phyloP scores from a whole-genome alignment of 495 filamentous ascomycete genomes.

The Penicillium bovifimosum region DNA sequence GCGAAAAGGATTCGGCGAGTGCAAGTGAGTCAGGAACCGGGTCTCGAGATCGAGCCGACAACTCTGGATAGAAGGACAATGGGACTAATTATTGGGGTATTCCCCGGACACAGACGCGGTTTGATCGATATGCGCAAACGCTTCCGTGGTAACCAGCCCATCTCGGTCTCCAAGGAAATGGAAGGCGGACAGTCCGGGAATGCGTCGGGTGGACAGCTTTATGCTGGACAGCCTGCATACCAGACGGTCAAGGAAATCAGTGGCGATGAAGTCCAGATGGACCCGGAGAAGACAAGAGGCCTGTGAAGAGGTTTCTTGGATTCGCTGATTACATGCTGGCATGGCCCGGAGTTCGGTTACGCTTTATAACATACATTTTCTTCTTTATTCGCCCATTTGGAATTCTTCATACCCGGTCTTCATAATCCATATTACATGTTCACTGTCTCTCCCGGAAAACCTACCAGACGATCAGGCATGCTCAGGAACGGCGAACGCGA shows the following conservation, averaged over 20 bases:
- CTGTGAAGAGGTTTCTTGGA: conserved; percentile 20
- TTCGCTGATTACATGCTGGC: conserved; percentile 22
- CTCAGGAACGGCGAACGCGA: conserved; percentile 31
- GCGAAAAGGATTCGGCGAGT: conserved; percentile 85
- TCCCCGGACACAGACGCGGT: conserved; percentile 51
- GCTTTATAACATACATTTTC: conserved; percentile 5
- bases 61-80: background rate
- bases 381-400: background rate
- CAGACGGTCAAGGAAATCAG: conserved; percentile 45
- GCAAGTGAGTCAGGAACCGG: conserved; percentile 53
- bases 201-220: conserved; percentile 52
- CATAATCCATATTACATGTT: background rate
- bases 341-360: conserved; percentile 25
- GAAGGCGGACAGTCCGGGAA: conserved; percentile 46
- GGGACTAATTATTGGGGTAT: background rate
- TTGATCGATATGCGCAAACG: conserved; percentile 99
- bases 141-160: conserved; percentile 90
- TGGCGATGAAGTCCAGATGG: conserved; percentile 46
- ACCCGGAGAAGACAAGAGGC: conserved; percentile 46
- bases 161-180: conserved; percentile 58
- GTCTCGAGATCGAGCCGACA: background rate
- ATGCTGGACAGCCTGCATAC: conserved; percentile 72
- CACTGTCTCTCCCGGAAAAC: conserved; percentile 4
- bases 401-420: background rate
- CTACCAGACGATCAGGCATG: conserved; percentile 17